Conservation (phyloP, 257 asterid species). For the Marsdenia floribunda region DNA sequence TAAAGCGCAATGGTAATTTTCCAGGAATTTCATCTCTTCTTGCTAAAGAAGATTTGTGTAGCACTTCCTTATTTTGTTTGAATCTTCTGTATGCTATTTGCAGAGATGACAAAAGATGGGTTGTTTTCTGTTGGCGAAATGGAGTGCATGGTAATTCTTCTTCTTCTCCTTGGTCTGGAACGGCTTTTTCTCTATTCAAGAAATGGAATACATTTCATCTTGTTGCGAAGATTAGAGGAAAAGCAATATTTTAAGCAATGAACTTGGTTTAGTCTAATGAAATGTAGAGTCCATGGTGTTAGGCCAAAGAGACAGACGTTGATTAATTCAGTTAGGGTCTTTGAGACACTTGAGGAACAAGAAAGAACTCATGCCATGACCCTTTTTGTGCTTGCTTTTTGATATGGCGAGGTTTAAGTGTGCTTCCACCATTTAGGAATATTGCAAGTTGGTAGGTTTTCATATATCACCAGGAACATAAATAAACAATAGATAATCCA, state of each 20-base stretch:
- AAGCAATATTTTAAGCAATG: not conserved
- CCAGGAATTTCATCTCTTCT: conserved; percentile 9
- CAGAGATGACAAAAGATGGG: conserved; percentile 98
- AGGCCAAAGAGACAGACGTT: not conserved
- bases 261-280: not conserved
- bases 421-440: not conserved
- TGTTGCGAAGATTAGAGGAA: not conserved
- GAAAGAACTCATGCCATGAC: not conserved
- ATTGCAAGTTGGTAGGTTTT: not conserved
- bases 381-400: not conserved
- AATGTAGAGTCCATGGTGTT: not conserved
- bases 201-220: conserved; percentile 7
- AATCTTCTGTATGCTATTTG: conserved; percentile 24
- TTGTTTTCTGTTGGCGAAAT: conserved; percentile 98
- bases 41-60: not conserved
- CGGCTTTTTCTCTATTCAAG: not conserved
- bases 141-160: conserved; percentile 91
- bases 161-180: not conserved
- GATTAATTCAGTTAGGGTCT: not conserved
- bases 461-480: not conserved
- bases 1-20: conserved; percentile 83
- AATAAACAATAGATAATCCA: not conserved
- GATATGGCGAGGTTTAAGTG: not conserved
- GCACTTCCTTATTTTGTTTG: conserved; percentile 21
- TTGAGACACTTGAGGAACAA: conserved; percentile 4